A percentile compares a stretch with the other conserved stretches of the same genome.
phyloP scores from a whole-genome alignment of 768 basidiomycete species.

The Auriscalpium microsporum region DNA sequence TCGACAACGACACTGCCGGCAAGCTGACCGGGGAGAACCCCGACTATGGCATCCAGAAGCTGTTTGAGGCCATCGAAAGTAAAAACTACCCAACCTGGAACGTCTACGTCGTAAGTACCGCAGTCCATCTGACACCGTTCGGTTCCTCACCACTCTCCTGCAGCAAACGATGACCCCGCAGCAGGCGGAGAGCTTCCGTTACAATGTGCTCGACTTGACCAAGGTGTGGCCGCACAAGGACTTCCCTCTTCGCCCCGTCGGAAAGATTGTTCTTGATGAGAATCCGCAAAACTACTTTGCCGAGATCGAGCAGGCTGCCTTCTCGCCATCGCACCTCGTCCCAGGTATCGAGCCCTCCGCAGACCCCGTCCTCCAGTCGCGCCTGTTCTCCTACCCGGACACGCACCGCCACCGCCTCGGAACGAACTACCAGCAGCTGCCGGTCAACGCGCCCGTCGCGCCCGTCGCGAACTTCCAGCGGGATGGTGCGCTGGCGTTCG shows the following conservation, averaged over 20 bases:
- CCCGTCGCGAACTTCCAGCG: constrained; percentile 90
- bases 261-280: constrained; percentile 75
- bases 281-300: constrained; percentile 85
- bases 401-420: constrained; percentile 83
- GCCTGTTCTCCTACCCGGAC: constrained; percentile 91
- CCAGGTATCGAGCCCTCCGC: constrained; percentile 86
- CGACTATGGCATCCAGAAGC: constrained; percentile 73
- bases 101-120: constrained; percentile 61
- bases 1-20: constrained; percentile 57
- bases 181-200: constrained; percentile 84
- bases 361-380: constrained; percentile 90
- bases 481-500: constrained; percentile 59
- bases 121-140: no score
- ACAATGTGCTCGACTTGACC: constrained; percentile 87
- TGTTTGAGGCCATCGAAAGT: constrained; percentile 78
- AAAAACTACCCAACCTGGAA: constrained; percentile 83
- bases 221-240: constrained; percentile 87
- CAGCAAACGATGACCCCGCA: constrained; percentile 90
- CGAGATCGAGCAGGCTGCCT: constrained; percentile 89
- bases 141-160: constrained; percentile 5
- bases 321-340: constrained; percentile 80
- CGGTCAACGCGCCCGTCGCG: constrained; percentile 71
- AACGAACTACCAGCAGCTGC: constrained; percentile 74
- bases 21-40: constrained; percentile 66
- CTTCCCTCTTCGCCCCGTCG: constrained; percentile 83